Evolutionary conservation across 2,329 filamentous ascomycete species (phyloP).

Genomic region (Colletotrichum echinochloae): DNA sequence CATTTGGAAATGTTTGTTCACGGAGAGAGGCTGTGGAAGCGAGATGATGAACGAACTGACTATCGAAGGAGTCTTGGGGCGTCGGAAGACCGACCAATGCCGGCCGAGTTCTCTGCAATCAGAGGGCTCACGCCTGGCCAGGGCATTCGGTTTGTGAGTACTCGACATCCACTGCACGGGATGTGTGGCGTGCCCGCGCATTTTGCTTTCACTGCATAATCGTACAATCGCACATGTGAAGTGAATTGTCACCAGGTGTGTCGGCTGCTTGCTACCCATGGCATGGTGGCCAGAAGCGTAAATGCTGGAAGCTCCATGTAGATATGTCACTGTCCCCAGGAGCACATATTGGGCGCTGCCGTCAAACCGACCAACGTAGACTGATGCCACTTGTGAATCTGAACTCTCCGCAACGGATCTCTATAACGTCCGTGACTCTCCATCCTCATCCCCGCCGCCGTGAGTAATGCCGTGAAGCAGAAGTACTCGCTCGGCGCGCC

Average conservation of each 20-base stretch:
- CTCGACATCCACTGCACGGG: not conserved
- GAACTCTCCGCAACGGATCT: not conserved
- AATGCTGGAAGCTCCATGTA: not conserved
- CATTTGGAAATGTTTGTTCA: not conserved
- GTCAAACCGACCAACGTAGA: no score
- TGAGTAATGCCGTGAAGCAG: no score
- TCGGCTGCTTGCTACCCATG: not conserved
- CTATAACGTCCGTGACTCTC: no score
- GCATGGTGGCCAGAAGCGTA: no score
- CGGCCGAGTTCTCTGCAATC: not conserved
- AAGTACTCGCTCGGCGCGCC: not conserved
- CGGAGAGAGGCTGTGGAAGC: conserved; percentile 11
- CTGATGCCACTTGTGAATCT: not conserved
- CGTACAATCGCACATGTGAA: not conserved
- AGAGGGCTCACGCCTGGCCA: not conserved
- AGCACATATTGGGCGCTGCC: not conserved
- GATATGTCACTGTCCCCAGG: not conserved
- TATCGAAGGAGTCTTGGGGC: not conserved
- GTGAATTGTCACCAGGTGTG: not conserved
- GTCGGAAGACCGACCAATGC: not conserved
- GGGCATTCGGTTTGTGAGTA: not conserved
- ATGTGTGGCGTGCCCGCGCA: no score
- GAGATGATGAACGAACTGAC: conserved; percentile 7
- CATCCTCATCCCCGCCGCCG: not conserved
- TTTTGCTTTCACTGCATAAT: not conserved